These are phyloP conservation scores for Saprolegnia parasitica DNA, from an alignment of 352 stramenopile species.

Conservation along the genomic window DNA sequence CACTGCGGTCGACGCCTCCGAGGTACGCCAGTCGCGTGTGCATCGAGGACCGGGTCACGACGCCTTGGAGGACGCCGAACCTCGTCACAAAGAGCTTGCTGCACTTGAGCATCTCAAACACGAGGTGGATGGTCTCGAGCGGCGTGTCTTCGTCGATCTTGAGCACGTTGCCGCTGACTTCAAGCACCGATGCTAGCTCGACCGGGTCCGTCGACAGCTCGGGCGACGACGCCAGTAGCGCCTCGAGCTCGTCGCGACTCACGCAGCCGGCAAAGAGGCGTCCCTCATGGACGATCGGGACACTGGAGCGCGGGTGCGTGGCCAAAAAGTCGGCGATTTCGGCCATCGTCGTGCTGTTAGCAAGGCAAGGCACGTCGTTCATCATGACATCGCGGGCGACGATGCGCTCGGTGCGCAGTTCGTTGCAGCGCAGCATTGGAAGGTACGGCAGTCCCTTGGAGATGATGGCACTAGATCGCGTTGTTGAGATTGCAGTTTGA, in stretches of 20 bases:
- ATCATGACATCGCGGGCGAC: slow-evolving; percentile 68
- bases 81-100: slow-evolving; percentile 86
- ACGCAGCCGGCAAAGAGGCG: slow-evolving; percentile 65
- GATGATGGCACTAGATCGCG: slow-evolving; percentile 22
- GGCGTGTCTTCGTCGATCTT: slow-evolving; percentile 51
- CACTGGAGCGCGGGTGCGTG: slow-evolving; percentile 59
- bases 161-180: slow-evolving; percentile 83
- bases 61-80: slow-evolving; percentile 70
- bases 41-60: slow-evolving; percentile 65
- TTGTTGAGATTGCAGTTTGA: slow-evolving; percentile 10
- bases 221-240: background rate
- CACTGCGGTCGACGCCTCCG: slow-evolving; percentile 20
- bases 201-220: slow-evolving; percentile 51
- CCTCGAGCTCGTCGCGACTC: slow-evolving; percentile 38
- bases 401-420: slow-evolving; percentile 32
- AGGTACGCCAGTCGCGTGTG: slow-evolving; percentile 39
- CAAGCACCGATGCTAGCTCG: slow-evolving; percentile 50
- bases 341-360: slow-evolving; percentile 62
- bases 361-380: slow-evolving; percentile 61
- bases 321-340: slow-evolving; percentile 69
- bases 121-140: slow-evolving; percentile 84
- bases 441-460: slow-evolving; percentile 66
- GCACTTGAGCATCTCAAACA: slow-evolving; percentile 88
- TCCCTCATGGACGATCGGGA: slow-evolving; percentile 64
- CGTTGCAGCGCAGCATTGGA: slow-evolving; percentile 74